phyloP scores from a whole-genome alignment of 2,329 filamentous ascomycete species.

The Diatrype stigma region DNA sequence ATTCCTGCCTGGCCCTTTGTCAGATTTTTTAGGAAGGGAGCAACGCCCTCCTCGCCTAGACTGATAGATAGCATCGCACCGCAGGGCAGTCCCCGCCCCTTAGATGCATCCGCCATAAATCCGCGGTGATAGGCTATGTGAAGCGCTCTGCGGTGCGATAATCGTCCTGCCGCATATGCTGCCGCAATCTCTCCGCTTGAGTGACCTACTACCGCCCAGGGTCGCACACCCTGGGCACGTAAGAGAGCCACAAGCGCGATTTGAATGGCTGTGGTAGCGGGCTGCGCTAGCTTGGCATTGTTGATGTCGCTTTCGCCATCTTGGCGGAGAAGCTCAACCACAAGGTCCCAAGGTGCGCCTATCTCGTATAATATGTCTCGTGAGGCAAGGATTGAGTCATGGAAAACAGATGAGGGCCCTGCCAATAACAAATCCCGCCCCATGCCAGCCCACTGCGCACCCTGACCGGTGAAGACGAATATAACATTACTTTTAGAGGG shows the following conservation, averaged over 20 bases:
- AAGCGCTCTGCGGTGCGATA: slow-evolving; percentile 1
- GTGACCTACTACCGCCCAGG: slow-evolving; percentile 8
- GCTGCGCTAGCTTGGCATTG: not conserved
- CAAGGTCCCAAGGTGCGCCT: slow-evolving; percentile 7
- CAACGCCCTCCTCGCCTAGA: slow-evolving; percentile 3
- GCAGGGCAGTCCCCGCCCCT: not conserved
- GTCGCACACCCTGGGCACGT: slow-evolving; percentile 1
- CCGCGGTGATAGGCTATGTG: slow-evolving; percentile 4
- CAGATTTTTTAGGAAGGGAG: slow-evolving; percentile 5
- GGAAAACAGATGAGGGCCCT: slow-evolving; percentile 1
- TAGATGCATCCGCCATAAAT: not conserved
- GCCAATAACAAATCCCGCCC: slow-evolving; percentile 8
- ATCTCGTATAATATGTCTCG: slow-evolving; percentile 5
- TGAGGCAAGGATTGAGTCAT: slow-evolving; percentile 3
- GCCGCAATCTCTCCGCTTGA: slow-evolving; percentile 12
- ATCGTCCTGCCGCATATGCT: slow-evolving; percentile 1
- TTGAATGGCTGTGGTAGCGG: slow-evolving; percentile 8
- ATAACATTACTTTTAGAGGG: not conserved
- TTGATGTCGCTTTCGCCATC: not conserved
- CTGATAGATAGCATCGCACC: slow-evolving; percentile 14
- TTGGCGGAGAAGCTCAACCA: slow-evolving; percentile 3
- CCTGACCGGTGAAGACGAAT: slow-evolving; percentile 13
- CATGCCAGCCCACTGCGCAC: slow-evolving; percentile 18
- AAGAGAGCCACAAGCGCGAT: slow-evolving; percentile 6
- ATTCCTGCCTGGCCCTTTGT: not conserved